These are phyloP conservation scores for Tripidium arundinaceum DNA, from an alignment of 202 grass and related monocot genomes.

Conservation along the genomic window DNA sequence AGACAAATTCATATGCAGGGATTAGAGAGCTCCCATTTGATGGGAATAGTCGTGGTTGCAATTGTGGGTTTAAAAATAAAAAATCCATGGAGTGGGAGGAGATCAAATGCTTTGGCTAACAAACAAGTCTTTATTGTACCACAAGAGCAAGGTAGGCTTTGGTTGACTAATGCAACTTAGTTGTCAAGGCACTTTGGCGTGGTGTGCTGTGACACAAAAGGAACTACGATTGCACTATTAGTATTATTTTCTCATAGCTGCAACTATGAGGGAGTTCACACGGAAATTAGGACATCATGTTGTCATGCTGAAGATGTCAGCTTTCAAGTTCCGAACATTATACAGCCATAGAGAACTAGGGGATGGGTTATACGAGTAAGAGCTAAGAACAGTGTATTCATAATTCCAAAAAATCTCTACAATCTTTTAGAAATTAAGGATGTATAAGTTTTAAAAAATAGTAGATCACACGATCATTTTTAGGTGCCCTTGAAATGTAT, in stretches of 20 bases:
- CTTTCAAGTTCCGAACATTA: conserved; percentile 5
- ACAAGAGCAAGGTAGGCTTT: conserved; percentile 33
- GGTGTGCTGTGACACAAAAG: conserved; percentile 4
- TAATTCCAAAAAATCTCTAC: not conserved
- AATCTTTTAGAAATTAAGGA: not conserved
- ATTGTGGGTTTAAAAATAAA: conserved; percentile 5
- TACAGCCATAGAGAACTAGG: not conserved
- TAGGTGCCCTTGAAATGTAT: not conserved
- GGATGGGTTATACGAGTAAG: not conserved
- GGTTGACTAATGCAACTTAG: conserved; percentile 40
- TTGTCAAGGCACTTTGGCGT: conserved; percentile 17
- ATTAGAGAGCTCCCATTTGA: not conserved
- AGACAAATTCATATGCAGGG: conserved; percentile 14
- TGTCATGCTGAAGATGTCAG: conserved; percentile 9
- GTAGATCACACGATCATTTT: not conserved
- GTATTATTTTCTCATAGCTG: not conserved
- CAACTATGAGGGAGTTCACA: conserved; percentile 28
- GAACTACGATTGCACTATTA: not conserved
- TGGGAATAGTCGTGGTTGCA: not conserved
- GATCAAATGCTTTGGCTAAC: conserved; percentile 21
- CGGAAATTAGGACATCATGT: conserved; percentile 2
- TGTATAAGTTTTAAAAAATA: not conserved
- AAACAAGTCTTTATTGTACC: conserved; percentile 25
- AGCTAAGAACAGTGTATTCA: not conserved
- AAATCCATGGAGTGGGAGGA: not conserved